Conservation (phyloP, 2,329 filamentous ascomycete genomes). For the Fusarium kyushuense region DNA sequence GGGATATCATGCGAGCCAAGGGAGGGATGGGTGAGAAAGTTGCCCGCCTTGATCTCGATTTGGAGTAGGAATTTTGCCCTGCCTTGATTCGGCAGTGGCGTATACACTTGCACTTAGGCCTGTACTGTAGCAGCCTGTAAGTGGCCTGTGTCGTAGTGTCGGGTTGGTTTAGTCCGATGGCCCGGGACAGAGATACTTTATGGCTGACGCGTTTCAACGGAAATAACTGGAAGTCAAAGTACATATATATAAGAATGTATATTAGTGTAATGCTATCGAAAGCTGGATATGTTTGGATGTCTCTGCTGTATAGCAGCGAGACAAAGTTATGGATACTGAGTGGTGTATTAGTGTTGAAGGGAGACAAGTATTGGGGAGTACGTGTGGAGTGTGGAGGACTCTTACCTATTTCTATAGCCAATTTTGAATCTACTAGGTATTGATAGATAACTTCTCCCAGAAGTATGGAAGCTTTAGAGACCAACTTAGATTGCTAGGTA, state of each 20-base stretch:
- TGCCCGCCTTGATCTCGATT: slow-evolving; percentile 29
- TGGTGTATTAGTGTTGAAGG: background rate
- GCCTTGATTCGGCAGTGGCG: slow-evolving; percentile 36
- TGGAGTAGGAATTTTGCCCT: slow-evolving; percentile 29
- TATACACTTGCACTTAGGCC: background rate
- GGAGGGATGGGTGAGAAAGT: slow-evolving; percentile 12
- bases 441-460: background rate
- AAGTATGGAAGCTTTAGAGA: background rate
- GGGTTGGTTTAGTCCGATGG: slow-evolving; percentile 30
- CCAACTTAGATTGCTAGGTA: background rate
- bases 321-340: slow-evolving; percentile 17
- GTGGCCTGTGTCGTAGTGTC: slow-evolving; percentile 7
- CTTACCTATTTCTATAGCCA: slow-evolving; percentile 1
- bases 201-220: slow-evolving; percentile 21
- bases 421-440: background rate
- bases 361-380: slow-evolving; percentile 29
- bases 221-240: background rate
- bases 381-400: slow-evolving; percentile 28
- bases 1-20: slow-evolving; percentile 28
- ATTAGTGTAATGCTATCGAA: background rate
- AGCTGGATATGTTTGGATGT: background rate
- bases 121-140: background rate
- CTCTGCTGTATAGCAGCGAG: background rate
- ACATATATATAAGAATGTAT: background rate
- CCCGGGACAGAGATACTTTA: slow-evolving; percentile 5